Base-by-base conservation (phyloP, 2,329 filamentous ascomycete genomes). In the Cladosporium oxysporum region DNA sequence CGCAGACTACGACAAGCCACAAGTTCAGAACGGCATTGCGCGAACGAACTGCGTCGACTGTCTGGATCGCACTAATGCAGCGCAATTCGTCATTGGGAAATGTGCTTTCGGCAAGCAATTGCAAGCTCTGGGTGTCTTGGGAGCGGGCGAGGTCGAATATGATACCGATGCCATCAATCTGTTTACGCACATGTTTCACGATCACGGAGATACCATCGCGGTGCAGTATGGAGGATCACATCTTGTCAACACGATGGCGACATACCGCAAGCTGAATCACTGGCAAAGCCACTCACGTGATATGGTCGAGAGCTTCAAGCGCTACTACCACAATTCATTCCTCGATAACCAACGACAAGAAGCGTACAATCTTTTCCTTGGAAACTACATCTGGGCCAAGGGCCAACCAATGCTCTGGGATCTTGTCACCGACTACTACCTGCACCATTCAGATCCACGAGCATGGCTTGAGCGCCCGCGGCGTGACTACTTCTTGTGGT, bases 241-340 rank as follows among this genome's bases (percentile, higher is more conserved):
- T 78, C 85, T 99, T 0, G 95, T 99, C 72, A 99, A 99, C 76
- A 99, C 95, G 0, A 98, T 99, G 93, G 93, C 96, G 70, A 99
- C 95, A 5, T 99, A 99, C 77, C 91, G 95, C 66, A 98, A 98
- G 79, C 96, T 97, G 77, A 98, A 98, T 71, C 94, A 98, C 77
- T 99, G 95, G 95, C 96, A 93, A 28, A 97, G 92, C 72, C 93
- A 97, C 77, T 97, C 94, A 2, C 87, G 95, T 71, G 95, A 99
- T 77, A 98, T 99, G 94, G 93, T 99, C 26, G 95, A 99, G 80
- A 97, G 92, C 77, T 97, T 99, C 83, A 99, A 98, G 78, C 88
- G 95, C 31, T 99, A 98, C 78, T 99, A 99, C 79, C 97, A 98
- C 80, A 99, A 99, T 75, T 96, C 94, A 0, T 99, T 99, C 76